Evolutionary conservation across 441 rosid species (phyloP).

Genomic region (Erodium trifolium): DNA sequence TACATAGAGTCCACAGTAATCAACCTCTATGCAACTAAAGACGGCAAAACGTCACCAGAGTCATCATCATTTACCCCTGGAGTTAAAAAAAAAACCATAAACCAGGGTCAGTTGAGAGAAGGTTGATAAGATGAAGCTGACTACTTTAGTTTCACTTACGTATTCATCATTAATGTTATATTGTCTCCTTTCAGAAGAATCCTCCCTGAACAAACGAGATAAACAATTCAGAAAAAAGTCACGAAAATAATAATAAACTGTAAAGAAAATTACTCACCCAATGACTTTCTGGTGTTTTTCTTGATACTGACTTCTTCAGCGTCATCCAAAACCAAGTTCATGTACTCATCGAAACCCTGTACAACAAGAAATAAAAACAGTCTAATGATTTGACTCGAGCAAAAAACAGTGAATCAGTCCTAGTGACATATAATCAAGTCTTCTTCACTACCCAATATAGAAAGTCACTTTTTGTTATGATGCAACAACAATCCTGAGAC

Average conservation of each 20-base stretch:
- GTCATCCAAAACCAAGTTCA: conserved; percentile 84
- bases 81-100: conserved; percentile 11
- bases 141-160: conserved; percentile 34
- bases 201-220: conserved; percentile 43
- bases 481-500: too few species aligned
- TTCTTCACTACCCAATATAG: too few species aligned
- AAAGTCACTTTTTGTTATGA: too few species aligned
- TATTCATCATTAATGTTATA: conserved; percentile 84
- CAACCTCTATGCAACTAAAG: background rate
- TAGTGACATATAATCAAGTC: background rate
- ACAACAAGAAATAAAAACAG: conserved; percentile 7
- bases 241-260: background rate
- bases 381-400: background rate
- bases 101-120: background rate
- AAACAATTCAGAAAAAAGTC: conserved; percentile 11
- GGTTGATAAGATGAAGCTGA: background rate
- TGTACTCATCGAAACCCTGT: conserved; percentile 91
- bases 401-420: background rate
- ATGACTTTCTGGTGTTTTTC: conserved; percentile 68
- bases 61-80: conserved; percentile 26
- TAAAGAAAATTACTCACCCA: conserved; percentile 38
- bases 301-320: conserved; percentile 84
- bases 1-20: background rate
- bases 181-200: conserved; percentile 85
- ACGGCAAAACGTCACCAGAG: conserved; percentile 1